Conservation (phyloP, 805 yeast species). For the Yamadazyma sp. region DNA sequence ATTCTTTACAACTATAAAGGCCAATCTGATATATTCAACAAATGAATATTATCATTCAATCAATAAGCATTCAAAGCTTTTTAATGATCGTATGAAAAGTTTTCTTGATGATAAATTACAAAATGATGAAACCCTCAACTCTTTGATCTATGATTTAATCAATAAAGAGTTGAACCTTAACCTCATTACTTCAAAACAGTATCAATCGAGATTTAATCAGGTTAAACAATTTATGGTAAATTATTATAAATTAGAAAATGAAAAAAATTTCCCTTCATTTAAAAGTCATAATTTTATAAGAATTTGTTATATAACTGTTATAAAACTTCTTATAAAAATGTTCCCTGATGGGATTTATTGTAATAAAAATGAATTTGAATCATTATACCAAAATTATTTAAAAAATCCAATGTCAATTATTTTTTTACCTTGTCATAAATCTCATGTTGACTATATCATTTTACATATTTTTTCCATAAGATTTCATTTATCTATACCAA, state of each 20-base stretch:
- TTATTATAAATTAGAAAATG: constrained; percentile 33
- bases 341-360: constrained; percentile 44
- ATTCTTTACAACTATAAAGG: constrained; percentile 25
- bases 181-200: constrained; percentile 32
- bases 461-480: constrained; percentile 53
- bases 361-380: constrained; percentile 26
- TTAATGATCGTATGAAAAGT: constrained; percentile 22
- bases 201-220: constrained; percentile 27
- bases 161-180: constrained; percentile 37
- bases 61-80: constrained; percentile 27
- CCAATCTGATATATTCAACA: constrained; percentile 28
- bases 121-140: constrained; percentile 33
- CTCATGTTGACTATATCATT: constrained; percentile 60
- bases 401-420: constrained; percentile 43
- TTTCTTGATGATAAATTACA: constrained; percentile 34
- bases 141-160: constrained; percentile 31
- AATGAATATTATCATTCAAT: constrained; percentile 34
- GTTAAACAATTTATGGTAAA: constrained; percentile 38
- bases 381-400: constrained; percentile 28
- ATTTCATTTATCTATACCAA: constrained; percentile 51
- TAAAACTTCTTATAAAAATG: constrained; percentile 30
- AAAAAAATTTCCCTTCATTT: constrained; percentile 35
- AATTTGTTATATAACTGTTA: constrained; percentile 37
- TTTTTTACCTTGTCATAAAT: constrained; percentile 58
- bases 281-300: constrained; percentile 24